phyloP scores from a whole-genome alignment of 225 moss, liverwort and hornwort species.

The Sphagnum contortum region DNA sequence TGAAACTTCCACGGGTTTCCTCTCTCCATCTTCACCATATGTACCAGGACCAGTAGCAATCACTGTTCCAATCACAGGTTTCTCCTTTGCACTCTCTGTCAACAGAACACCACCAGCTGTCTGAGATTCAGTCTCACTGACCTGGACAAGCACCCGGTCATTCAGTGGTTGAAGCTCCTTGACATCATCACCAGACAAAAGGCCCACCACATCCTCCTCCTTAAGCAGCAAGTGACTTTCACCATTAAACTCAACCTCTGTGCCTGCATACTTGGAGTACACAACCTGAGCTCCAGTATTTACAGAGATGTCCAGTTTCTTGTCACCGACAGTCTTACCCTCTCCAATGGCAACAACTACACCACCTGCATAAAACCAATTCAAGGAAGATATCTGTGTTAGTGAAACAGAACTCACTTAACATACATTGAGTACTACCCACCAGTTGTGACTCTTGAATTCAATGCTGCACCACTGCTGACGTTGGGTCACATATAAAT shows the following conservation, averaged over 20 bases:
- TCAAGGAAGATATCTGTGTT: neutral
- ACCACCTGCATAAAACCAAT: slow-evolving; percentile 20
- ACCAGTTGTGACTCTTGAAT: neutral
- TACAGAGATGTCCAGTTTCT: slow-evolving; percentile 56
- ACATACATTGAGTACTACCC: neutral
- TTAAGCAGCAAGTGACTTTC: slow-evolving; percentile 62
- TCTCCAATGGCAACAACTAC: slow-evolving; percentile 88
- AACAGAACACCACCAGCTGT: slow-evolving; percentile 85
- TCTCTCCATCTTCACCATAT: slow-evolving; percentile 76
- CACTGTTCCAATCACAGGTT: slow-evolving; percentile 78
- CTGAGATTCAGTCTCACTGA: slow-evolving; percentile 71
- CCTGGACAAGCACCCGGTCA: slow-evolving; percentile 76
- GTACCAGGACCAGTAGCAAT: slow-evolving; percentile 62
- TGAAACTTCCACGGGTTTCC: slow-evolving; percentile 64
- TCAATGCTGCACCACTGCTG: neutral
- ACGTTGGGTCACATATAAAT: neutral
- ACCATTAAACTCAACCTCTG: slow-evolving; percentile 95
- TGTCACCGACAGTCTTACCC: slow-evolving; percentile 65
- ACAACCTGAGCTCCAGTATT: slow-evolving; percentile 64
- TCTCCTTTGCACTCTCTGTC: slow-evolving; percentile 97
- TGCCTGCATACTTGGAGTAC: slow-evolving; percentile 93
- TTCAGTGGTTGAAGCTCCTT: slow-evolving; percentile 75
- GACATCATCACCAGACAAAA: slow-evolving; percentile 62
- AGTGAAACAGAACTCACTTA: neutral
- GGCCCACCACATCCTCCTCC: slow-evolving; percentile 85